These are phyloP conservation scores for Trichophaea hybrida DNA, from an alignment of 2,329 filamentous ascomycete species.

Conservation along the genomic window DNA sequence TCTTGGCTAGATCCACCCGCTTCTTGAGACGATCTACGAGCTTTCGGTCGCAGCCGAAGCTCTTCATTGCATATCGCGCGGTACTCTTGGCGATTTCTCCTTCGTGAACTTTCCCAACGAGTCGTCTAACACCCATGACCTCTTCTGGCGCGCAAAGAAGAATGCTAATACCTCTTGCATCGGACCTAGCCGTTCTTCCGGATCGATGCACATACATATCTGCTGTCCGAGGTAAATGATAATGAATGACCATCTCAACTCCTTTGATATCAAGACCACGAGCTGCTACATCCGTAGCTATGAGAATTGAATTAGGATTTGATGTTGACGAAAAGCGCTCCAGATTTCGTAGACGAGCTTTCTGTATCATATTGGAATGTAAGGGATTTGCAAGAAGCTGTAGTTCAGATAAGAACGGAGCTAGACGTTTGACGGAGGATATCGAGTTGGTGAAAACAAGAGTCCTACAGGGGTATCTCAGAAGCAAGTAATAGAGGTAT, in stretches of 20 bases:
- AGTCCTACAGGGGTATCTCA: conserved; percentile 69
- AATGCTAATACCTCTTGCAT: conserved; percentile 63
- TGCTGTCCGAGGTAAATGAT: conserved; percentile 81
- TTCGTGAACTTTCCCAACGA: conserved; percentile 79
- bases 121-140: conserved; percentile 64
- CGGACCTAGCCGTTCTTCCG: conserved; percentile 78
- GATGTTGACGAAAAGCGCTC: conserved; percentile 63
- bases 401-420: conserved; percentile 70
- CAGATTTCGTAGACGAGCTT: conserved; percentile 80
- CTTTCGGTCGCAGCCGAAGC: conserved; percentile 68
- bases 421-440: conserved; percentile 71
- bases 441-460: conserved; percentile 95
- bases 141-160: conserved; percentile 86
- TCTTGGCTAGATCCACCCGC: conserved; percentile 67
- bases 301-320: conserved; percentile 46
- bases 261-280: conserved; percentile 84
- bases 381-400: conserved; percentile 54
- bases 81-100: conserved; percentile 38
- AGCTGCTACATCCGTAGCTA: conserved; percentile 88
- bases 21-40: conserved; percentile 63
- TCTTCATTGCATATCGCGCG: conserved; percentile 54
- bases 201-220: conserved; percentile 94
- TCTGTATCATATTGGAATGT: conserved; percentile 91
- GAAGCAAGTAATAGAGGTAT: conserved; percentile 74
- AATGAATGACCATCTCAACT: conserved; percentile 83